A percentile compares a stretch with the other conserved stretches of the same genome.
These are phyloP conservation scores for Plasmodium coatneyi DNA, from an alignment of 169 alveolate genomes.

Conservation along the genomic window DNA sequence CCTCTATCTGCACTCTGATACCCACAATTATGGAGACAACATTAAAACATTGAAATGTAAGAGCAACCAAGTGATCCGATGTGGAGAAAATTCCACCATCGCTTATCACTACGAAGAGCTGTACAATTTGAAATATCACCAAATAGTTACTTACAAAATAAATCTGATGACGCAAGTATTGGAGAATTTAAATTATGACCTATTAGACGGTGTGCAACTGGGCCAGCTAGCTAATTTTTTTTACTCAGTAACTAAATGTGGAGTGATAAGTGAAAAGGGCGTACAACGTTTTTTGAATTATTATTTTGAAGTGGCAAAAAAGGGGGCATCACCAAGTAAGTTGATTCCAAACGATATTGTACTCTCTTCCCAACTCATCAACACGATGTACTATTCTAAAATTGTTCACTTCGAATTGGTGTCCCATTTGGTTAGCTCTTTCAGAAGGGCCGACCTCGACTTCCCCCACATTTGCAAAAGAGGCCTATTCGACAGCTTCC, in stretches of 20 bases:
- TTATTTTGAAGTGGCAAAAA: neutral
- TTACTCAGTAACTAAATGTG: conserved; percentile 17
- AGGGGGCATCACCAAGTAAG: neutral
- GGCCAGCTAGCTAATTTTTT: conserved; percentile 18
- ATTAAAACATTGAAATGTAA: conserved; percentile 16
- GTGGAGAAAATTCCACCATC: neutral
- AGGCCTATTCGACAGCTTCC: neutral
- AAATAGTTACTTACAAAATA: conserved; percentile 24
- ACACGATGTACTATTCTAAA: conserved; percentile 58
- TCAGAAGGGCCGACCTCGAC: neutral
- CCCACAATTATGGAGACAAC: conserved; percentile 18
- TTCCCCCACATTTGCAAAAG: neutral
- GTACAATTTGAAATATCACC: conserved; percentile 46
- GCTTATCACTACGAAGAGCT: conserved; percentile 29
- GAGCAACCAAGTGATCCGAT: neutral
- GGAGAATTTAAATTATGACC: conserved; percentile 2
- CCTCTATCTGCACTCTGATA: conserved; percentile 20
- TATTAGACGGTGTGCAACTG: neutral
- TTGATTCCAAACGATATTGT: neutral
- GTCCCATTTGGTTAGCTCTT: neutral
- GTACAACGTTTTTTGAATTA: neutral
- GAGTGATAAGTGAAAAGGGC: conserved; percentile 32
- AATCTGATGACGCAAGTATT: conserved; percentile 1
- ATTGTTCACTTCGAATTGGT: conserved; percentile 14
- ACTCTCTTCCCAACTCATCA: conserved; percentile 18